Base-by-base conservation (phyloP, 495 filamentous ascomycete genomes). In the Friedmanniomyces simplex region DNA sequence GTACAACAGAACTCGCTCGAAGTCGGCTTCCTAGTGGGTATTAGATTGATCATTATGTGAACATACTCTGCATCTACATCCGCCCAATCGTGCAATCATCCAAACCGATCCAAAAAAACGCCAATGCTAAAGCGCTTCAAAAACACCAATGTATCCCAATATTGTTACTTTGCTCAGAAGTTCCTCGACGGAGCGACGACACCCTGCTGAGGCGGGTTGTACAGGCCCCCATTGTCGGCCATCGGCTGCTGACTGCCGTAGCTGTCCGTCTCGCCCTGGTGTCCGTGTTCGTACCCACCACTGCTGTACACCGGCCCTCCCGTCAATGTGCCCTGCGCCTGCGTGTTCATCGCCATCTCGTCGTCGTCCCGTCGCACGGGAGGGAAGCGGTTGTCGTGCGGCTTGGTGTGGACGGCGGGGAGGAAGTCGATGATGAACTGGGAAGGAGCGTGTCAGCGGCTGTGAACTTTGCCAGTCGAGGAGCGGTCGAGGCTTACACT, bases 361-460 rank as follows among this genome's bases (percentile, higher is more conserved):
- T 62, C 60, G 37, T 61, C 50, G 7, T 22, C 43, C 3, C 45
- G 36, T 34, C 57, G 47, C 26, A 63, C 39, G 7, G 59, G 55
- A 7, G 55, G 55, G 54, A 60, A 64, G 36, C 61, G 56, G 46
- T 58, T 61, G 52, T 73, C 50, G 52, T 75, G 72, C 34, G 69
- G 71, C 57, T 83, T 85, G 3, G 81, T 88, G 14, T 79, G 75
- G 1, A 86, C 76, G 20, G 89, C 88, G 0, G 93, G 93, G 51
- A 89, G 73, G 37, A 98, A 76, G 68, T 98, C 93, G 65, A 97
- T 73, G 53, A 86, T 80, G 73, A 95, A 97, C 39, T 87, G 89
- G 48, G 95, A 78, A 94, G 96, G 7, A 13, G n/a, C 30, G 24
- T 32, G 43, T 43, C 30, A 52, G 36, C 11, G 4, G 25, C 12